Conservation (phyloP, 2,329 filamentous ascomycete species). For the Botryotinia calthae region DNA sequence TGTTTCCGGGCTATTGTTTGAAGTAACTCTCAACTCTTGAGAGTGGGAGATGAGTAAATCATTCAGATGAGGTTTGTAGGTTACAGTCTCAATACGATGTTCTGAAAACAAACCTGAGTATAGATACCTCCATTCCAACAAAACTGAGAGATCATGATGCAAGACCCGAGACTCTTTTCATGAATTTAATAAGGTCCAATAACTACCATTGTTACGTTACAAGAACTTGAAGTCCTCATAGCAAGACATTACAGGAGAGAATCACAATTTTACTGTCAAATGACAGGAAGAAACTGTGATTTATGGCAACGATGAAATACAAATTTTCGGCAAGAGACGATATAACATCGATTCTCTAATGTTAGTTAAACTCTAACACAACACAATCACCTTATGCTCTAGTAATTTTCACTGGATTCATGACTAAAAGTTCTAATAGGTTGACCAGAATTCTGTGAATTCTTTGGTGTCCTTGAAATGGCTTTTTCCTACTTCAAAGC, state of each 20-base stretch:
- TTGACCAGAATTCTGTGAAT: neutral
- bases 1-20: neutral
- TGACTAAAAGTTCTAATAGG: neutral
- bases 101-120: neutral
- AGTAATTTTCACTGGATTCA: neutral
- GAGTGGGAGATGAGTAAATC: neutral
- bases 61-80: neutral
- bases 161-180: neutral
- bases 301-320: neutral
- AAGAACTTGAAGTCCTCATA: neutral
- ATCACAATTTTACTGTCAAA: neutral
- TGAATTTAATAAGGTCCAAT: neutral
- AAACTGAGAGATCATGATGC: neutral
- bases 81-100: neutral
- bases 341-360: neutral
- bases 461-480: too few relatives aligned
- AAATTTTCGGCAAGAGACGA: neutral
- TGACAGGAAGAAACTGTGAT: neutral
- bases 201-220: neutral
- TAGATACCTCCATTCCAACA: neutral
- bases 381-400: neutral
- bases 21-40: neutral
- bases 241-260: neutral
- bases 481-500: neutral
- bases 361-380: neutral